Evolutionary conservation across 2,329 filamentous ascomycete genomes (phyloP).

Genomic region (Rasamsonia emersonii): DNA sequence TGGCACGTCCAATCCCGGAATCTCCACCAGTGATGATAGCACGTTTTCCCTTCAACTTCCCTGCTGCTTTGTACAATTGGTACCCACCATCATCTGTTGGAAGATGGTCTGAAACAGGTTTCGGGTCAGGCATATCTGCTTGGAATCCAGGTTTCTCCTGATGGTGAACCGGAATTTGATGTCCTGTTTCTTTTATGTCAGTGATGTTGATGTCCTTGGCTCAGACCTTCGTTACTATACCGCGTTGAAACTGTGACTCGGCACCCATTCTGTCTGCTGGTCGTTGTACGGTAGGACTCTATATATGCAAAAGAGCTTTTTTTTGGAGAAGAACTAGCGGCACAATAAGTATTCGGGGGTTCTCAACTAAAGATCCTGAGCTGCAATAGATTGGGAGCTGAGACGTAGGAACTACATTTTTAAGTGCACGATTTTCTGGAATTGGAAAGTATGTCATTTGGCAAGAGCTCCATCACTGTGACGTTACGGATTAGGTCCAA

Average conservation of each 20-base stretch:
- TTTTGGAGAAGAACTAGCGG: too few relatives aligned
- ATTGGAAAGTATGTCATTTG: constrained; percentile 3
- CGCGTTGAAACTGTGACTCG: constrained; percentile 26
- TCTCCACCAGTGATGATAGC: constrained; percentile 77
- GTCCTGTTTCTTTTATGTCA: constrained; percentile 27
- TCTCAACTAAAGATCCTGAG: too few relatives aligned
- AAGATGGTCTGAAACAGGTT: constrained; percentile 55
- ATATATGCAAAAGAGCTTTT: too few relatives aligned
- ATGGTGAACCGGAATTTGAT: constrained; percentile 44
- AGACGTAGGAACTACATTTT: neutral
- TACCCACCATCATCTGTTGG: constrained; percentile 60
- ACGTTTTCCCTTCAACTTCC: constrained; percentile 66
- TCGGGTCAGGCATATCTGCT: constrained; percentile 46
- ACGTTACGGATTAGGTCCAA: constrained; percentile 4
- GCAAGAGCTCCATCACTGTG: constrained; percentile 6
- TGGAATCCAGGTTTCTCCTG: constrained; percentile 47
- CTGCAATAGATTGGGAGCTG: too few relatives aligned
- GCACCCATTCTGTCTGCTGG: constrained; percentile 7
- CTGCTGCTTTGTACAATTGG: constrained; percentile 63
- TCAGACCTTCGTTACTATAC: constrained; percentile 11
- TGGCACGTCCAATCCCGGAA: constrained; percentile 67
- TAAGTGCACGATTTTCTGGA: neutral
- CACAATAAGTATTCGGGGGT: too few relatives aligned
- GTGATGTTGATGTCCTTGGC: neutral
- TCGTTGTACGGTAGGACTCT: neutral